Evolutionary conservation across 495 filamentous ascomycete species (phyloP), one percentile per base, ranked within the genome.

Genomic region (Podospora pseudopauciseta): DNA sequence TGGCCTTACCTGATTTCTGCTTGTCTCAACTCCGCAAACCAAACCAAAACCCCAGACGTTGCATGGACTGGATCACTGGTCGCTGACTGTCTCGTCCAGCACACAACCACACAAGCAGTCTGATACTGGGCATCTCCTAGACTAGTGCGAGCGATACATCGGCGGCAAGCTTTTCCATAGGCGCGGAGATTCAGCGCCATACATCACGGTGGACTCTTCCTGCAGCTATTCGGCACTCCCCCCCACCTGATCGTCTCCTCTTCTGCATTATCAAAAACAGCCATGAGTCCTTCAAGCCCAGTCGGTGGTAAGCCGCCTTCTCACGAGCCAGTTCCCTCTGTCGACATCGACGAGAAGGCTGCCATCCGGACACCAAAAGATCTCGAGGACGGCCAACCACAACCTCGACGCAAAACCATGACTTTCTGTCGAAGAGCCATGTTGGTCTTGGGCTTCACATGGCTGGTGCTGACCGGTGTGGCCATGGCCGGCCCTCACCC

Each of bases 391-490:
- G 54, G 20, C 44, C 69, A 64, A 13, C 66, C 62, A 20, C 56
- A 63, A 64, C 15, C 32, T 18, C 39, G 64, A 26, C 15, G 15
- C 23, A 63, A 34, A 34, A 72, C 73, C 67, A 79, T 74, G 71
- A 70, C 75, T 7, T 61, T 13, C n/a, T 67, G 63, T 60, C 74
- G 39, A 60, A 70, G 74, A 19, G 61, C 67, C 20, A 71, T 79
- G n/a, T 58, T 79, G 49, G 69, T 76, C 57, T 34, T 80, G 28
- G 57, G 74, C 7, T 61, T 79, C 26, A 72, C 73, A 55, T 64
- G 77, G 65, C 67, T 79, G 26, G 65, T 77, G 60, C 67, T 77
- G 39, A 64, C 73, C 44, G 75, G 77, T 53, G 53, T 78, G 19
- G 73, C 76, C 57, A 72, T 73, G 68, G 79, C 75, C 27, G 65